A percentile compares a stretch with the other conserved stretches of the same genome.
Conservation (phyloP, 176 grass and related monocot genomes). For the Phoenix roebelenii region DNA sequence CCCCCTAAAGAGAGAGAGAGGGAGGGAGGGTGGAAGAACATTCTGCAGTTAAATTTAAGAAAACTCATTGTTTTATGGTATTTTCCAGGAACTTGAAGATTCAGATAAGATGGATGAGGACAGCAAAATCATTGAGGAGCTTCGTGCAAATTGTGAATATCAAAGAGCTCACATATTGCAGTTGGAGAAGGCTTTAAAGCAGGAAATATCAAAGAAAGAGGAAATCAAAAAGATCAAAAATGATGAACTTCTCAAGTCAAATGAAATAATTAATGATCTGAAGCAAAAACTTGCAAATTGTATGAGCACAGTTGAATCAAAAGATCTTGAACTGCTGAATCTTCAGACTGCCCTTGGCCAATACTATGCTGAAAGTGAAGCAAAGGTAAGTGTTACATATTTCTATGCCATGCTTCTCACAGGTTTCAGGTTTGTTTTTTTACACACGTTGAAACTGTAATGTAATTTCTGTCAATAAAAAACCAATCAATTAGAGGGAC, state of each 20-base stretch:
- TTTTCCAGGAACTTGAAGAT: conserved; percentile 79
- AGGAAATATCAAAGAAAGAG: conserved; percentile 55
- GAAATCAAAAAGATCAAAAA: conserved; percentile 50
- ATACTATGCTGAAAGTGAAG: conserved; percentile 97
- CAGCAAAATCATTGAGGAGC: conserved; percentile 69
- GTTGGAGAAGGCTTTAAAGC: conserved; percentile 67
- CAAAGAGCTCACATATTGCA: conserved; percentile 68
- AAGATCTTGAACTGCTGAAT: conserved; percentile 85
- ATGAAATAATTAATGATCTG: conserved; percentile 63
- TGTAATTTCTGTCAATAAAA: no score
- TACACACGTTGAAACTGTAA: no score
- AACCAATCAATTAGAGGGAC: background rate
- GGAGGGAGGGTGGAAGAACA: no score
- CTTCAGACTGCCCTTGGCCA: conserved; percentile 98
- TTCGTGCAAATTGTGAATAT: conserved; percentile 51
- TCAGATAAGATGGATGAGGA: conserved; percentile 94
- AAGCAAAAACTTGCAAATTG: conserved; percentile 62
- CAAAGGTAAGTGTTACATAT: conserved; percentile 39
- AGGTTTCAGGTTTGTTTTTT: no score
- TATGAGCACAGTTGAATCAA: conserved; percentile 72
- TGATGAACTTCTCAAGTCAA: conserved; percentile 71
- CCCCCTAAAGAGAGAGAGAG: no score
- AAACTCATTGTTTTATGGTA: conserved; percentile 1
- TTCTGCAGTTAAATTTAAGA: background rate
- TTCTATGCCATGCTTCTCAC: no score